Evolutionary conservation across 169 alveolate genomes (phyloP).

Genomic region (Plasmodium relictum): DNA sequence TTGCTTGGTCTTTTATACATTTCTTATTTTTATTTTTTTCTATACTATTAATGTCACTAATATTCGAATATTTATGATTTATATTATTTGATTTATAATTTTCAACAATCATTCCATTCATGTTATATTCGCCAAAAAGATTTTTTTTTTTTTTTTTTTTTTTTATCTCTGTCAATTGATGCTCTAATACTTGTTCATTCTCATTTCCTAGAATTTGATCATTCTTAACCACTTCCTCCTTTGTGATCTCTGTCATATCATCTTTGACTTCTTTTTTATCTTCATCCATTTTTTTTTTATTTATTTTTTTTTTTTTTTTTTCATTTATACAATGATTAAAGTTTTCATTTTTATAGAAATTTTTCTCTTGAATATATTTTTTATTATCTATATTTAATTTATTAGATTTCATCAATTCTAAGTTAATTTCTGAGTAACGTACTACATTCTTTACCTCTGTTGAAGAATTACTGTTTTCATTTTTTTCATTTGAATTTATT

Average conservation of each 20-base stretch:
- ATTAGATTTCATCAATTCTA: conserved; percentile 5
- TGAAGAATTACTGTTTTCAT: conserved; percentile 2
- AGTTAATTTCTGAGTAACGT: not conserved
- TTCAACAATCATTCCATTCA: not conserved
- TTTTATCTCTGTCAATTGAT: not conserved
- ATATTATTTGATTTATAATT: too few relatives aligned
- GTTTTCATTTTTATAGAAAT: not conserved
- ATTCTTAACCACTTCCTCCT: conserved; percentile 2
- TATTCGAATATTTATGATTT: not conserved
- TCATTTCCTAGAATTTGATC: not conserved
- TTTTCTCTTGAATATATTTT: not conserved
- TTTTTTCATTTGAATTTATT: not conserved
- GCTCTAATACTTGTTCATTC: not conserved
- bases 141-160: not conserved
- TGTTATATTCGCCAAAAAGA: not conserved
- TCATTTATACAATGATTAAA: not conserved
- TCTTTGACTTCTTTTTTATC: conserved; percentile 9
- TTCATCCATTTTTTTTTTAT: conserved; percentile 10
- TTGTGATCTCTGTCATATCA: not conserved
- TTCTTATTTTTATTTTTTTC: not conserved
- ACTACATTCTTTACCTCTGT: not conserved
- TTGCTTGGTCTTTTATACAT: not conserved
- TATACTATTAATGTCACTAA: not conserved
- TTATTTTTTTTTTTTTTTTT: conserved; percentile 22
- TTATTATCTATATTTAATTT: conserved; percentile 14